These are phyloP conservation scores for Candida chauliodis DNA, from an alignment of 805 yeast genomes.

Conservation along the genomic window DNA sequence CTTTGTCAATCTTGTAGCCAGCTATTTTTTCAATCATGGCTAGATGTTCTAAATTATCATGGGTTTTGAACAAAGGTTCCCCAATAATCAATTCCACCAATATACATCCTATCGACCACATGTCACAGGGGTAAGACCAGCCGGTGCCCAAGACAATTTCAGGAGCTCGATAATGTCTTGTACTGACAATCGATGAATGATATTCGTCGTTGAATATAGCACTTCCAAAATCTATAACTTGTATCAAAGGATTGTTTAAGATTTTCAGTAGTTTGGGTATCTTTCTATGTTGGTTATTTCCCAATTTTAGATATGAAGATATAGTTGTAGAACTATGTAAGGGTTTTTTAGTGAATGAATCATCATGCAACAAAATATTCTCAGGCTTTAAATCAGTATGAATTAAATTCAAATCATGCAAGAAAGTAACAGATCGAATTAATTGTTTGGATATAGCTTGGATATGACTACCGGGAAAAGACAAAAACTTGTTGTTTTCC, in stretches of 20 bases:
- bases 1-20: constrained; percentile 49
- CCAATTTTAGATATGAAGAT: constrained; percentile 27
- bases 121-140: constrained; percentile 95
- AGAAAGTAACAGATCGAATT: constrained; percentile 76
- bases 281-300: constrained; percentile 13
- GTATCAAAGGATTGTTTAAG: constrained; percentile 74
- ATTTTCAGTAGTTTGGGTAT: constrained; percentile 41
- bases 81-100: constrained; percentile 90
- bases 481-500: constrained; percentile 75
- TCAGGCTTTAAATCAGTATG: constrained; percentile 98
- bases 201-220: constrained; percentile 93
- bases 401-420: constrained; percentile 85
- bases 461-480: constrained; percentile 93
- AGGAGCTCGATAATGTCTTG: constrained; percentile 96
- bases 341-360: constrained; percentile 39
- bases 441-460: constrained; percentile 86
- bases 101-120: constrained; percentile 96
- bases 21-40: constrained; percentile 89
- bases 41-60: constrained; percentile 89
- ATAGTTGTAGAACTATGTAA: constrained; percentile 31
- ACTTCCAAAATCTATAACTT: constrained; percentile 94
- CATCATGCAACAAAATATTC: constrained; percentile 70
- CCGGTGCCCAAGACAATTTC: constrained; percentile 93
- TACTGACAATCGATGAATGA: constrained; percentile 87
- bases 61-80: constrained; percentile 90